Evolutionary conservation across 2,329 filamentous ascomycete species (phyloP), one percentile per base, ranked within the genome.

Genomic region (Emmonsiellopsis sp.): DNA sequence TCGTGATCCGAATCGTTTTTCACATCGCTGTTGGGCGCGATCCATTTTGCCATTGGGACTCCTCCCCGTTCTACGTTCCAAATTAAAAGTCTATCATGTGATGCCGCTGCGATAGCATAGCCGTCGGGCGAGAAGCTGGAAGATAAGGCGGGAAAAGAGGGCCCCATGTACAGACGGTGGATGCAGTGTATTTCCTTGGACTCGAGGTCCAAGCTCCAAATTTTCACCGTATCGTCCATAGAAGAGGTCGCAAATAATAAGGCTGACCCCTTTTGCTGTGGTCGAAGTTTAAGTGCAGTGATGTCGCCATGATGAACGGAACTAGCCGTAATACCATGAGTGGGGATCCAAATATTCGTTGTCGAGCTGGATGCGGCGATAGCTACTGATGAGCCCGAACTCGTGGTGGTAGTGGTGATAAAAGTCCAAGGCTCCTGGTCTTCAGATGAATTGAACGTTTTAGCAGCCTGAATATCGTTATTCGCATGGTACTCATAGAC

Each of bases 51-150:
- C 62, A 75, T 66, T 8, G 70, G 67, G 35, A 67, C 65, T 40
- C 73, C 70, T 4, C 68, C 69, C n/a, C 73, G 67, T 49, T 75
- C 73, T 37, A 67, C 68, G 57, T 73, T 74, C 75, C 75, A 77
- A 30, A 77, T 74, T 16, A 70, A 70, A 26, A 76, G 59, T 48
- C 62, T 65, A 51, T 74, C 69, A 47, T 70, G 69, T 56, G 70
- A 73, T 20, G 71, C 73, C 43, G 72, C 74, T 37, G 71, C 69
- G 35, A 77, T 60, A 34, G 71, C 71, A 52, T 71, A 74, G 9
- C 74, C 73, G 57, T 77, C 74, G 1, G 74, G 72, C 5, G 74
- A 75, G 57, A 76, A 76, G 34, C 68, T 64, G 47, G 72, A 62
- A 2, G 69, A 65, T 43, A 76, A 66, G 46, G 73, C 67, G 5